Percentiles rank a stretch among this genome's conserved stretches.
These are phyloP conservation scores for Geosmithia flava DNA, from an alignment of 2,329 filamentous ascomycete species.

Conservation along the genomic window DNA sequence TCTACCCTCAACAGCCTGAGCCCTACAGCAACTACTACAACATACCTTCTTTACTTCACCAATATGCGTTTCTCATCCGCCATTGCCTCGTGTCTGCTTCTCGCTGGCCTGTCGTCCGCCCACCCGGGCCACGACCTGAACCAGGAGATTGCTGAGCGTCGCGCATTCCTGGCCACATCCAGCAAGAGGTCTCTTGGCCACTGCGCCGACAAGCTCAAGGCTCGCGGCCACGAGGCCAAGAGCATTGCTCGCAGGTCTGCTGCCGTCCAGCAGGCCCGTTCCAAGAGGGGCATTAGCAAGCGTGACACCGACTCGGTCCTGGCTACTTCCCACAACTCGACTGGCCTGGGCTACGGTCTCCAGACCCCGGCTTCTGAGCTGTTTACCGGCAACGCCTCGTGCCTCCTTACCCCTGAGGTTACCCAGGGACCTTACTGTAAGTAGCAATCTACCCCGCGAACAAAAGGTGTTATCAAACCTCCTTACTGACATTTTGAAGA, in stretches of 20 bases:
- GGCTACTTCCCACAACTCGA: conserved; percentile 22
- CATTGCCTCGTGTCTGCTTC: neutral
- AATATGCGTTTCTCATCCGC: neutral
- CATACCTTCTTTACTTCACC: neutral
- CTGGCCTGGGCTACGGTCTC: conserved; percentile 16
- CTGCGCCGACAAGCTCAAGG: conserved; percentile 26
- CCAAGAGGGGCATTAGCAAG: conserved; percentile 1
- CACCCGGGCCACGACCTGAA: conserved; percentile 36
- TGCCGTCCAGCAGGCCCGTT: conserved; percentile 26
- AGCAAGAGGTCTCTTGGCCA: conserved; percentile 29
- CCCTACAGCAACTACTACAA: too few relatives aligned
- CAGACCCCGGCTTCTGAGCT: conserved; percentile 17
- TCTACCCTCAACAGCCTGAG: too few relatives aligned
- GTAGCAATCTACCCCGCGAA: neutral
- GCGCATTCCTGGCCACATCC: conserved; percentile 23
- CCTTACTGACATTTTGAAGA: conserved; percentile 8
- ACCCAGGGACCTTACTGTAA: conserved; percentile 31
- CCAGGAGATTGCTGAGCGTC: conserved; percentile 35
- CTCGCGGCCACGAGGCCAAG: conserved; percentile 39
- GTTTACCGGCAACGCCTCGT: conserved; percentile 27
- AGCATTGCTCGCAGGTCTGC: conserved; percentile 34
- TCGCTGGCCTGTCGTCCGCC: conserved; percentile 10
- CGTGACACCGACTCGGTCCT: conserved; percentile 20
- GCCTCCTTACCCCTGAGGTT: conserved; percentile 34
- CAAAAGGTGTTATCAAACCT: neutral